A percentile compares a stretch with the other conserved stretches of the same genome.
Conservation (phyloP, 2,329 filamentous ascomycete genomes). For the Sporothrix phasma region DNA sequence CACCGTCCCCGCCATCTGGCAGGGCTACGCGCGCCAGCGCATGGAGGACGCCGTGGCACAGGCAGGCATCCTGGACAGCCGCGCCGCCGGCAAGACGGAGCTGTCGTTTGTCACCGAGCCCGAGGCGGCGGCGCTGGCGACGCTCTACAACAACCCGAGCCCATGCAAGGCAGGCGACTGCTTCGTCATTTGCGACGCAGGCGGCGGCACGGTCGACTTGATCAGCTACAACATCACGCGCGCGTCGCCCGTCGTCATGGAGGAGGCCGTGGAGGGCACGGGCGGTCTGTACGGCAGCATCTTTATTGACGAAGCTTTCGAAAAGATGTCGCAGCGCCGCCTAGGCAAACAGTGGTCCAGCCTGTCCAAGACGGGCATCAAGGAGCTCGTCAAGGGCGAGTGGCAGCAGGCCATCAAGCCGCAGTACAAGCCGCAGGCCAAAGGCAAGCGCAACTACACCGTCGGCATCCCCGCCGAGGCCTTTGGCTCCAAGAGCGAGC, state of each 20-base stretch:
- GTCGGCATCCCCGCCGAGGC: constrained; percentile 16
- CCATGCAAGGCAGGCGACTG: constrained; percentile 17
- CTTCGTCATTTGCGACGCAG: constrained; percentile 25
- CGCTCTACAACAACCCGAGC: constrained; percentile 26
- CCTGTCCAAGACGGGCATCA: constrained; percentile 33
- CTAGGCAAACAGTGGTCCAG: constrained; percentile 37
- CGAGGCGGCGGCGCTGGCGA: constrained; percentile 35
- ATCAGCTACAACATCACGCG: constrained; percentile 39
- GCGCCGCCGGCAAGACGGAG: constrained; percentile 23
- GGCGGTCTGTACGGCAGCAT: constrained; percentile 42
- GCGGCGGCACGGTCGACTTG: constrained; percentile 32
- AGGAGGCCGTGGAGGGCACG: constrained; percentile 39
- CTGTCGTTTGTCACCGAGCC: constrained; percentile 34
- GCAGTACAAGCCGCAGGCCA: constrained; percentile 27
- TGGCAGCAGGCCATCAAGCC: constrained; percentile 30
- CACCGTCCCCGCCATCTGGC: constrained; percentile 39
- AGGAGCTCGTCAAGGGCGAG: constrained; percentile 35
- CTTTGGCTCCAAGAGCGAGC: constrained; percentile 10
- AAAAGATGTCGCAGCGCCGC: constrained; percentile 34
- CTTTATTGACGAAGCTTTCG: constrained; percentile 40
- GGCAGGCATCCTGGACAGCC: constrained; percentile 29
- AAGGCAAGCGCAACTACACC: constrained; percentile 10
- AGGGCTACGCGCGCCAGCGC: constrained; percentile 27
- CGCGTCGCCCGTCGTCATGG: constrained; percentile 29
- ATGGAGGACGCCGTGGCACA: constrained; percentile 29